These are phyloP conservation scores for Cyclotella kingstonii DNA, from an alignment of 108 stramenopile species.

Conservation along the genomic window DNA sequence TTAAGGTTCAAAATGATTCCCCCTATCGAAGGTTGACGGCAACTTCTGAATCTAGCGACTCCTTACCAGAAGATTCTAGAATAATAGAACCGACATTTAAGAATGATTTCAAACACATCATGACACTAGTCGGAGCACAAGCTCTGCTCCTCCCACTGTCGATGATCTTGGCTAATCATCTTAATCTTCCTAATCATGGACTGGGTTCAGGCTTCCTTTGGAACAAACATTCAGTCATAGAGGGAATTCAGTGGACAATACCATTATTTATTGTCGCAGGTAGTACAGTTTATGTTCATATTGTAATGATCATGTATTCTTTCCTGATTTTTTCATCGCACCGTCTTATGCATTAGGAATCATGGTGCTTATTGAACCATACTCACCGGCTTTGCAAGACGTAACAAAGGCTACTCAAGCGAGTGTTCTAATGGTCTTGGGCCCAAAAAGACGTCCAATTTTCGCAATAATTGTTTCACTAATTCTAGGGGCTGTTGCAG, in stretches of 20 bases:
- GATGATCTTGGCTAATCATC: conserved; percentile 27
- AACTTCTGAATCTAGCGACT: neutral
- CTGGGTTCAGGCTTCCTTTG: conserved; percentile 56
- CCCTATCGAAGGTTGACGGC: too few relatives aligned
- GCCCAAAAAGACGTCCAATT: conserved; percentile 54
- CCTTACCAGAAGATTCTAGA: neutral
- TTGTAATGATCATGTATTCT: neutral
- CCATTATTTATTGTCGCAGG: conserved; percentile 60
- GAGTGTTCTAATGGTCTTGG: conserved; percentile 69
- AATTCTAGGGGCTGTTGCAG: conserved; percentile 71
- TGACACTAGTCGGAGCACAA: conserved; percentile 64
- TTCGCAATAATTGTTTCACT: conserved; percentile 46
- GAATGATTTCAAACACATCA: conserved; percentile 47
- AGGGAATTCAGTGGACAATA: conserved; percentile 52
- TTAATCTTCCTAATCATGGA: conserved; percentile 59
- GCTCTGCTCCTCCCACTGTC: conserved; percentile 57
- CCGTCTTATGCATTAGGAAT: neutral
- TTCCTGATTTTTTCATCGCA: neutral
- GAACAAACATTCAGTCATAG: conserved; percentile 12
- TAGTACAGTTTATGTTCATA: neutral
- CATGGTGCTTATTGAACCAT: conserved; percentile 59
- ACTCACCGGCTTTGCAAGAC: conserved; percentile 62
- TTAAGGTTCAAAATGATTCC: too few relatives aligned
- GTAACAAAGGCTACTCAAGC: conserved; percentile 78
- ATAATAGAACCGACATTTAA: conserved; percentile 4